Evolutionary conservation across 1,284 basidiomycete genomes (phyloP).

Genomic region (Athelia psychrophila): DNA sequence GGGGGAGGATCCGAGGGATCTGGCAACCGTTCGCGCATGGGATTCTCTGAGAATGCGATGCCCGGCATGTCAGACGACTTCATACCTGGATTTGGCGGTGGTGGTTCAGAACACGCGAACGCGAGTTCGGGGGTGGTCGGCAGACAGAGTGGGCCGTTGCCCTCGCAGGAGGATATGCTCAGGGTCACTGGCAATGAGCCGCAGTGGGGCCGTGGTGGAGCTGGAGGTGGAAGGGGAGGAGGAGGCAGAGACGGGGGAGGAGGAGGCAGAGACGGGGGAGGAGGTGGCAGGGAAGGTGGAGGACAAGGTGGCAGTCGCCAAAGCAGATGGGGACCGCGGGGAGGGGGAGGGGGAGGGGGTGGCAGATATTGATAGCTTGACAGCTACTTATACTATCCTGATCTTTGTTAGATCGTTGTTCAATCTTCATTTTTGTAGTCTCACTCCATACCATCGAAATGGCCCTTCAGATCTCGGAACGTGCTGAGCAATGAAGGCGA

Average conservation of each 20-base stretch:
- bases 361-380: conserved; percentile 5
- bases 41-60: conserved; percentile 16
- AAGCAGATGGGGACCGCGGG: conserved; percentile 10
- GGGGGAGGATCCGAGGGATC: neutral
- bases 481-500: neutral
- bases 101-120: conserved; percentile 7
- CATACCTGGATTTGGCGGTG: conserved; percentile 50
- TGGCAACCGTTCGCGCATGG: conserved; percentile 10
- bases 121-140: conserved; percentile 13
- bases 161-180: conserved; percentile 41
- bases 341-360: conserved; percentile 13
- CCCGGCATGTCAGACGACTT: conserved; percentile 40
- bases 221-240: conserved; percentile 12
- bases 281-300: conserved; percentile 3
- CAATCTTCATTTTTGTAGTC: too few relatives aligned
- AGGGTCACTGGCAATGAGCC: conserved; percentile 3
- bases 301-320: conserved; percentile 5
- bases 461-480: too few relatives aligned
- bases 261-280: conserved; percentile 11
- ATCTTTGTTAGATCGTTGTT: too few relatives aligned
- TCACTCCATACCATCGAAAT: too few relatives aligned
- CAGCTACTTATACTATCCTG: too few relatives aligned
- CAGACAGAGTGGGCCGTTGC: conserved; percentile 33
- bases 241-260: conserved; percentile 16
- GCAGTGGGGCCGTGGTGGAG: conserved; percentile 10